These are phyloP conservation scores for Ustilago curta DNA, from an alignment of 1,284 basidiomycete genomes.

Conservation along the genomic window DNA sequence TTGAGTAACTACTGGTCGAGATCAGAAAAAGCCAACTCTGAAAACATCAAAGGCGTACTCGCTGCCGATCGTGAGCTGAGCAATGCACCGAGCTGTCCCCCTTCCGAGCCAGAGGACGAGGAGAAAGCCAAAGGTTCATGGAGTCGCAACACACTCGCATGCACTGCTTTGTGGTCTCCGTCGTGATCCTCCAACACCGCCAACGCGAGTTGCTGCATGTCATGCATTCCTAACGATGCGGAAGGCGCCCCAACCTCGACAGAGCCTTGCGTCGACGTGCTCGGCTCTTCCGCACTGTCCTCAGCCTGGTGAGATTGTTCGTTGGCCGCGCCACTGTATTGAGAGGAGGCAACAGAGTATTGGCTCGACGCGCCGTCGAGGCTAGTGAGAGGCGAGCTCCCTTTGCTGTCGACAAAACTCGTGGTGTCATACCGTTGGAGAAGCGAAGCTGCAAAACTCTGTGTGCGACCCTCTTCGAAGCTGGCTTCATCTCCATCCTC, in stretches of 20 bases:
- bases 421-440: not conserved
- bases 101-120: slow-evolving; percentile 13
- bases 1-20: slow-evolving; percentile 1
- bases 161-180: slow-evolving; percentile 1
- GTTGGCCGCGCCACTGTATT: slow-evolving; percentile 1
- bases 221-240: slow-evolving; percentile 11
- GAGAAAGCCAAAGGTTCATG: slow-evolving; percentile 12
- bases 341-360: slow-evolving; percentile 15
- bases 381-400: slow-evolving; percentile 29
- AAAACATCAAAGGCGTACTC: slow-evolving; percentile 9
- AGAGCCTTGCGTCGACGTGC: not conserved
- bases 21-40: slow-evolving; percentile 9
- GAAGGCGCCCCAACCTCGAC: not conserved
- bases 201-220: slow-evolving; percentile 37
- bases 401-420: slow-evolving; percentile 8
- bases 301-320: slow-evolving; percentile 1
- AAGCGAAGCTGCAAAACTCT: slow-evolving; percentile 19
- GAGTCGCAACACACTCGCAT: slow-evolving; percentile 2
- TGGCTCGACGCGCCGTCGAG: slow-evolving; percentile 4
- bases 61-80: slow-evolving; percentile 9
- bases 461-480: slow-evolving; percentile 33
- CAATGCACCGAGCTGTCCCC: slow-evolving; percentile 8
- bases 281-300: slow-evolving; percentile 2
- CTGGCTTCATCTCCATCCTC: slow-evolving; percentile 3
- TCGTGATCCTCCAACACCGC: slow-evolving; percentile 20